These are phyloP conservation scores for Trametes punicea DNA, from an alignment of 768 basidiomycete genomes.

Conservation along the genomic window DNA sequence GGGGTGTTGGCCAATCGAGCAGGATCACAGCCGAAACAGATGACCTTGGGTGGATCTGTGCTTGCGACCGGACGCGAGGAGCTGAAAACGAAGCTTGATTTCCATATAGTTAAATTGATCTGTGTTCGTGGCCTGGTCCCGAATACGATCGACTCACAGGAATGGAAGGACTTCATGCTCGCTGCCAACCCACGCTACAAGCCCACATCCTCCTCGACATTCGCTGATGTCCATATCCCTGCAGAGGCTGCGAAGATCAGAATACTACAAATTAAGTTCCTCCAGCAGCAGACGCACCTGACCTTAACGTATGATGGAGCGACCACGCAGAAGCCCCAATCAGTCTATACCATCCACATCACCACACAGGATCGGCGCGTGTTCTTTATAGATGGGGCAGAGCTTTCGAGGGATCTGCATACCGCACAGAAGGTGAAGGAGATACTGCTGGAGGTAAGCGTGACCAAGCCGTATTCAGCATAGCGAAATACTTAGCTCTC, in stretches of 20 bases:
- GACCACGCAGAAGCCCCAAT: slow-evolving; percentile 26
- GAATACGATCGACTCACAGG: not conserved
- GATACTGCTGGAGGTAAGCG: slow-evolving; percentile 17
- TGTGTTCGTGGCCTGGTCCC: slow-evolving; percentile 1
- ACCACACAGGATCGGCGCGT: slow-evolving; percentile 28
- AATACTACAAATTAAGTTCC: not conserved
- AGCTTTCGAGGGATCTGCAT: slow-evolving; percentile 29
- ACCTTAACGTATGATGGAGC: slow-evolving; percentile 30
- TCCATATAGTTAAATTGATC: not conserved
- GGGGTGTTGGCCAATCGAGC: no score
- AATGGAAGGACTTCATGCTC: not conserved
- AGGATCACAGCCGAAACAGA: not conserved
- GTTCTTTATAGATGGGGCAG: slow-evolving; percentile 24
- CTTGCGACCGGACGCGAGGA: not conserved
- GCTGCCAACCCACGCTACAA: not conserved
- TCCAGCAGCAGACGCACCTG: slow-evolving; percentile 15
- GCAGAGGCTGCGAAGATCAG: slow-evolving; percentile 1
- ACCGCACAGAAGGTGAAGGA: slow-evolving; percentile 28
- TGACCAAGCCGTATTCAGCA: no score
- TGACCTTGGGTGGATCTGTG: not conserved
- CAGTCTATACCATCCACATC: slow-evolving; percentile 33
- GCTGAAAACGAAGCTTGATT: not conserved
- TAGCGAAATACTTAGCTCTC: not conserved
- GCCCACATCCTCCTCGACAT: not conserved
- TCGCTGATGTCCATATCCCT: not conserved